Evolutionary conservation across 1,284 basidiomycete genomes (phyloP).

Genomic region (Chalciporus piperatoides): DNA sequence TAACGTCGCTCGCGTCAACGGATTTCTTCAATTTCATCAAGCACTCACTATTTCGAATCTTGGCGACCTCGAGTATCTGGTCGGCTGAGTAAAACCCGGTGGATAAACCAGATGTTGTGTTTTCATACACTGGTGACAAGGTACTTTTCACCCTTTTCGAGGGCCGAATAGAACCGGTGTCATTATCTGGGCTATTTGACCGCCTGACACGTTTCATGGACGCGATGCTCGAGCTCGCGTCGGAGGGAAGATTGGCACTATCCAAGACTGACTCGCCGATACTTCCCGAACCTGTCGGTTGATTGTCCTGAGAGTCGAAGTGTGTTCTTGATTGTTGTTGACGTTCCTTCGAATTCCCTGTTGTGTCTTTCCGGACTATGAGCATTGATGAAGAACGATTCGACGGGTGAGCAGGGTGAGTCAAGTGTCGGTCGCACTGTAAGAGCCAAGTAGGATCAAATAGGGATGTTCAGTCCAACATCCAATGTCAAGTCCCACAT

Average conservation of each 20-base stretch:
- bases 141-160: constrained; percentile 16
- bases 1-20: constrained; percentile 8
- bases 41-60: constrained; percentile 25
- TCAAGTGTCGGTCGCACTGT: too few relatives aligned
- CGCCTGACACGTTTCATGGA: constrained; percentile 24
- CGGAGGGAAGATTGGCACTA: too few relatives aligned
- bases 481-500: not conserved
- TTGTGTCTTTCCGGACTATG: constrained; percentile 54
- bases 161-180: constrained; percentile 4
- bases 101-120: not conserved
- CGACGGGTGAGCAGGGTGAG: too few relatives aligned
- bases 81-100: constrained; percentile 7
- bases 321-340: constrained; percentile 16
- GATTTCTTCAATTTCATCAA: not conserved
- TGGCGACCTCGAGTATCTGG: constrained; percentile 21
- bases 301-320: constrained; percentile 24
- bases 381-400: too few relatives aligned
- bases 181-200: constrained; percentile 5
- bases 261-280: constrained; percentile 30
- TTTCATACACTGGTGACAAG: not conserved
- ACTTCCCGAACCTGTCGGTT: constrained; percentile 29
- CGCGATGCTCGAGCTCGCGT: too few relatives aligned
- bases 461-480: not conserved
- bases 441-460: not conserved
- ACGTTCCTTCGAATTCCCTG: constrained; percentile 39